Base-by-base conservation (phyloP, 352 stramenopile genomes). In the Paralagenidium karlingii region DNA sequence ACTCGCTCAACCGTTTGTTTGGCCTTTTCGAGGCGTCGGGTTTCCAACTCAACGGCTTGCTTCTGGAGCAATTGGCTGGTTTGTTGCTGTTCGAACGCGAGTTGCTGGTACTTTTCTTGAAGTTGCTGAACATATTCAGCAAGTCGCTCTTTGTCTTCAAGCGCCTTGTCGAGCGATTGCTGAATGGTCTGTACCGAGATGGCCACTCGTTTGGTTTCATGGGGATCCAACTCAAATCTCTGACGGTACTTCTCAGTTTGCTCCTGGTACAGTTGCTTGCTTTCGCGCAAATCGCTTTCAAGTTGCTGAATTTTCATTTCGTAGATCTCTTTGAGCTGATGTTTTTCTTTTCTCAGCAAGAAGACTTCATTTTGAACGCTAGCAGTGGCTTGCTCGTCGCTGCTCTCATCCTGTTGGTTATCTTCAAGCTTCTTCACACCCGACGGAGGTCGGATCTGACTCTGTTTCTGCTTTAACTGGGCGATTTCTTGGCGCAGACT, bases 121-220 rank as follows among this genome's bases (percentile, higher is more conserved):
- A 53, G 54, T 37, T 68, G 77, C 9, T 67, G 68, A 19, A 74
- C 71, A 25, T 85, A 65, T 15, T 71, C 62, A 2, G 74, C 74
- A 5, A 91, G 40, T 22, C 74, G 71, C 43, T 91, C 77, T 56
- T 91, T 74, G 61, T 91, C 77, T 4, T 61, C 68, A 38, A 85
- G 43, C 44, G 88, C 88, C 38, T 91, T 74, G 37, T 74, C 74
- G 60, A 91, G 62, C 8, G 77, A 91, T 30, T 82, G 53, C 21
- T 82, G 61, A 31, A 64, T 78, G 1, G 53, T 43, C 22, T 56
- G 47, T 10, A 32, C 37, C 0, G 73, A 60, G 16, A 79, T 31
- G 2, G 58, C 53, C 5, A 68, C 58, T 15, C 69, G 55, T 32
- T 80, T 69, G 3, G 55, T 34, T 28, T 58, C 64, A 3, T 75